A percentile compares a stretch with the other conserved stretches of the same genome.
These are phyloP conservation scores for Scutellaria minor DNA, from an alignment of 257 asterid species.

Conservation along the genomic window DNA sequence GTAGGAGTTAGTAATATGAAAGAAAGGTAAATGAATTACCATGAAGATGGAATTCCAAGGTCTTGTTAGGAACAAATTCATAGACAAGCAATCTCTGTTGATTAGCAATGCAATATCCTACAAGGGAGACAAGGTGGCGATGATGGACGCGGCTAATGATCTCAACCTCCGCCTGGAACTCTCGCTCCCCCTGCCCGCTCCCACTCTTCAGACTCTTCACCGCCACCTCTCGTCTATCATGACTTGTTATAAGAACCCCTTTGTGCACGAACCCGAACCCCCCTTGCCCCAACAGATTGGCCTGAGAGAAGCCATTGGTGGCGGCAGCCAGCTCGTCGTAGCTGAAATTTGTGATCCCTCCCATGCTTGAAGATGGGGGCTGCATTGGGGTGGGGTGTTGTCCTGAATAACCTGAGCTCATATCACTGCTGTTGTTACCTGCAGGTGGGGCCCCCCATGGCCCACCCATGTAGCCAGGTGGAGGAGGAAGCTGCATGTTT, in stretches of 20 bases:
- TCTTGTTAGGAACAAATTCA: constrained; percentile 77
- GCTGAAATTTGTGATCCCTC: constrained; percentile 61
- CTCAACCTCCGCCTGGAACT: constrained; percentile 95
- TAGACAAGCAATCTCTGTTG: constrained; percentile 78
- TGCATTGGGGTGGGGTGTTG: constrained; percentile 1
- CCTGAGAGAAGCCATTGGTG: constrained; percentile 65
- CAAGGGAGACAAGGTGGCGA: constrained; percentile 93
- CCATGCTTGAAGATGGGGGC: constrained; percentile 49
- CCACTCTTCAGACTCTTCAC: constrained; percentile 86
- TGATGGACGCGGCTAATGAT: constrained; percentile 96
- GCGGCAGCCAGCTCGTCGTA: constrained; percentile 75
- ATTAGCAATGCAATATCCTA: constrained; percentile 81
- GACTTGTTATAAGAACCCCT: constrained; percentile 50
- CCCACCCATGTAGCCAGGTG: constrained; percentile 52
- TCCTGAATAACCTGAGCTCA: constrained; percentile 45
- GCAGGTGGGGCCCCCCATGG: constrained; percentile 37
- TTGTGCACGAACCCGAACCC: constrained; percentile 90
- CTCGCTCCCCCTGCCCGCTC: constrained; percentile 96
- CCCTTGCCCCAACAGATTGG: constrained; percentile 82
- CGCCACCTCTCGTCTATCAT: constrained; percentile 66
- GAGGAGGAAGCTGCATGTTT: constrained; percentile 42
- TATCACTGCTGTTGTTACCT: constrained; percentile 47
- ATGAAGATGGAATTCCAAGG: constrained; percentile 85
- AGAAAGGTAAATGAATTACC: constrained; percentile 42
- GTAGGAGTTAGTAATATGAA: too few species aligned